Percentiles rank a stretch among this genome's conserved stretches.
Evolutionary conservation across 2,329 filamentous ascomycete genomes (phyloP).

Genomic region (Ceratocystis huliohia): DNA sequence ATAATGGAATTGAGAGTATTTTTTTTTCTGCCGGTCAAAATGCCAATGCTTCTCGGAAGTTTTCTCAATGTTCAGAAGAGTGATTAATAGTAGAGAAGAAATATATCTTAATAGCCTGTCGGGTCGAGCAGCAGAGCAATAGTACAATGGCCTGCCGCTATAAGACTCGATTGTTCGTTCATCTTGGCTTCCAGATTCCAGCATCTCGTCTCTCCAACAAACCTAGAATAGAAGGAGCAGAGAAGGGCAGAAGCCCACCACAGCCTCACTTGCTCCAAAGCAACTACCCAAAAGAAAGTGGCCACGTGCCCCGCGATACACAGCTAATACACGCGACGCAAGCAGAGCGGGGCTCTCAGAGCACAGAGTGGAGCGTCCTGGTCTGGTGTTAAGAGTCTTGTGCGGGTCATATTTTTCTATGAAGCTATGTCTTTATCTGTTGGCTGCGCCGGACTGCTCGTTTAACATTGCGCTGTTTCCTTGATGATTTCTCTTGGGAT

Average conservation of each 20-base stretch:
- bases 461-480: neutral
- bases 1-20: neutral
- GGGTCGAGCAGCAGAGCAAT: neutral
- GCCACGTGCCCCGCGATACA: neutral
- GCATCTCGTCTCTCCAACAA: neutral
- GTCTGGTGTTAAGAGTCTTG: neutral
- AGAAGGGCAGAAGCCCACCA: neutral
- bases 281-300: conserved; percentile 1
- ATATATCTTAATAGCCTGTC: neutral
- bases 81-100: neutral
- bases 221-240: neutral
- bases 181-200: neutral
- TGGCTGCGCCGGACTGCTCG: neutral
- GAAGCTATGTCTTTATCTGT: conserved; percentile 3
- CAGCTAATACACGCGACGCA: neutral
- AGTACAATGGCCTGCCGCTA: neutral
- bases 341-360: neutral
- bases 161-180: neutral
- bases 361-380: no score
- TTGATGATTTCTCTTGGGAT: no score
- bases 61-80: neutral
- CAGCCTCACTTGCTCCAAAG: neutral
- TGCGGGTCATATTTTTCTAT: neutral
- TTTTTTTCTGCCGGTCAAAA: neutral
- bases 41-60: conserved; percentile 4